Base-by-base conservation (phyloP, 768 basidiomycete genomes). In the Trichaptum fuscoviolaceum region DNA sequence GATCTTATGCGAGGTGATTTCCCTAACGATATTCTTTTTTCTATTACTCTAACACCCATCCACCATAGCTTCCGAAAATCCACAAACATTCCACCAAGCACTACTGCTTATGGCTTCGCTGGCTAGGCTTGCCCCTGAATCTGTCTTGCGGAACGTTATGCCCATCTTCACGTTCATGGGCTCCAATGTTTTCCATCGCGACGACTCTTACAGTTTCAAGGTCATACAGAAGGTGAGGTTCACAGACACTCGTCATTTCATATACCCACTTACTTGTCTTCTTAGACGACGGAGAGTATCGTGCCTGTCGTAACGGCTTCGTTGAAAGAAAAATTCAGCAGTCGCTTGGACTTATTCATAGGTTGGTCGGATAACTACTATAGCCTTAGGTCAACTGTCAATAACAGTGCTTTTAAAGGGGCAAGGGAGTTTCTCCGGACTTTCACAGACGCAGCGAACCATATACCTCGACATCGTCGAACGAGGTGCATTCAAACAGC, bases 81-180 rank as follows among this genome's bases (percentile, higher is more conserved):
- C 96, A 0, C 95, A 98, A 73, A 96, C 93, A 0, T 95, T 95
- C 79, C 89, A 98, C 70, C 92, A 96, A 75, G 94, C 95, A 0
- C 80, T 99, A 2, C 82, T 98, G 26, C 82, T 99, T 35, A 90
- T 97, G 77, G 90, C 95, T 6, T 90, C 83, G 68, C 77, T 99
- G 65, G 92, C 94, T 2, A 85, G 88, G 20, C 80, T 98, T 36
- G 88, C 90, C 0, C 95, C 96, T 0, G 93, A 96, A 65, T 92
- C 94, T 12, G 93, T 96, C 34, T 81, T 99, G 15, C 93, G 92
- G 73, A 95, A 96, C 70, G 85, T 98, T 63, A 97, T 99, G 93
- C 96, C 97, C 3, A 89, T 99, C 59, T 99, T 99, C 81, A 98
- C 96, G 0, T 99, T 98, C 79, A 98, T 99, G 94, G 96, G 97